A percentile compares a stretch with the other conserved stretches of the same genome.
These are phyloP conservation scores for Cryptococcus sp. DNA, from an alignment of 1,284 basidiomycete genomes.

Conservation along the genomic window DNA sequence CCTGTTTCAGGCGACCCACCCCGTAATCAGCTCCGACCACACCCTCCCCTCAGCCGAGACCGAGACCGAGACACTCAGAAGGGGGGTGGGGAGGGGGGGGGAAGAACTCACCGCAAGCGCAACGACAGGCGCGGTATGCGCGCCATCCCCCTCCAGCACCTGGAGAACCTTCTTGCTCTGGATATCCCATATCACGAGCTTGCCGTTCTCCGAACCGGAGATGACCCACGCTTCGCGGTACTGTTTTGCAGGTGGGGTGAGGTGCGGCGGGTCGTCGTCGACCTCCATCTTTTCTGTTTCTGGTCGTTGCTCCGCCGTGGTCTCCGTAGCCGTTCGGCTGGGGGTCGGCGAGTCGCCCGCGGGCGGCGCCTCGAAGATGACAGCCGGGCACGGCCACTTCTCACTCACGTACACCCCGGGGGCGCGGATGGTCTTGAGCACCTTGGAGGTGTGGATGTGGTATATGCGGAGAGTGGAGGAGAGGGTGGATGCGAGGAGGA, in stretches of 20 bases:
- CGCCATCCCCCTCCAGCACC: constrained; percentile 57
- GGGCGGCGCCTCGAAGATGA: constrained; percentile 21
- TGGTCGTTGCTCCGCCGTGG: neutral
- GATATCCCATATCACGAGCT: constrained; percentile 85
- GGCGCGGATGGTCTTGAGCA: constrained; percentile 73
- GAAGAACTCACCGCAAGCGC: constrained; percentile 46
- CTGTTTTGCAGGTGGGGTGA: neutral
- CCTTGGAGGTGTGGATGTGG: constrained; percentile 87
- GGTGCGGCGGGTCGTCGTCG: neutral
- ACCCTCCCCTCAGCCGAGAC: neutral
- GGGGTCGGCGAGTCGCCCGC: neutral
- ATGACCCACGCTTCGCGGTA: constrained; percentile 59
- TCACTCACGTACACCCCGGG: constrained; percentile 28
- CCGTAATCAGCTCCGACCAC: neutral
- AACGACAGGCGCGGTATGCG: constrained; percentile 31
- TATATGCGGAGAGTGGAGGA: constrained; percentile 91
- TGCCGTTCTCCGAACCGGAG: constrained; percentile 85
- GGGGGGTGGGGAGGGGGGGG: constrained; percentile 4
- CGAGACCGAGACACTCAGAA: neutral
- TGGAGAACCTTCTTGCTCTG: constrained; percentile 75
- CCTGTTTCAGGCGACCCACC: constrained; percentile 50
- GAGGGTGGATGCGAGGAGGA: constrained; percentile 81
- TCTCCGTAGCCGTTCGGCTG: neutral
- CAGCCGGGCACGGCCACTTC: constrained; percentile 32
- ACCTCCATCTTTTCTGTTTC: constrained; percentile 4